phyloP scores from a whole-genome alignment of 2,329 filamentous ascomycete species.

The Neofusicoccum kwambonambiense region DNA sequence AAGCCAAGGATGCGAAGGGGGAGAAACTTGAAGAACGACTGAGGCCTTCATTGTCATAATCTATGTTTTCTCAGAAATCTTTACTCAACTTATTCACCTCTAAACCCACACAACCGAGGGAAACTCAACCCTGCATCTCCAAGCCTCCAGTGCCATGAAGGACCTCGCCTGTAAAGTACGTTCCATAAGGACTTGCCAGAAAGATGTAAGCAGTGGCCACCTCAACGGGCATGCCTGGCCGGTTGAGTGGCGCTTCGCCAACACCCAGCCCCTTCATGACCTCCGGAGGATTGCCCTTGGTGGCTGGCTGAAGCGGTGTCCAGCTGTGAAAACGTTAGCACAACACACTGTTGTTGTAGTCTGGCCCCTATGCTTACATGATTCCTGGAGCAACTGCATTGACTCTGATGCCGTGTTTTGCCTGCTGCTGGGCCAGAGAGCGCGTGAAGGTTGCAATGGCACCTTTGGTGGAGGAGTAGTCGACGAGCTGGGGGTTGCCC shows the following conservation, averaged over 20 bases:
- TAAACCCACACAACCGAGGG: no score
- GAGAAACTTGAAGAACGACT: no score
- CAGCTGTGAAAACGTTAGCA: conserved; percentile 25
- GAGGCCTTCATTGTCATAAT: no score
- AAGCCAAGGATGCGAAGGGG: no score
- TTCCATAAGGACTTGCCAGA: conserved; percentile 28
- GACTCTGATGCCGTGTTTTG: conserved; percentile 58
- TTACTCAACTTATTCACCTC: no score
- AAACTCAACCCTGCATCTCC: conserved; percentile 27
- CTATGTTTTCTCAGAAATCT: no score
- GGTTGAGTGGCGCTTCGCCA: conserved; percentile 25
- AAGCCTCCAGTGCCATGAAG: conserved; percentile 27
- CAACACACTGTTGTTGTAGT: background rate
- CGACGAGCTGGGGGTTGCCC: conserved; percentile 46
- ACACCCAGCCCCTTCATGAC: conserved; percentile 26
- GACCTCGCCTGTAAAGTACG: conserved; percentile 28
- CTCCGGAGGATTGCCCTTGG: conserved; percentile 36
- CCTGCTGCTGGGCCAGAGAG: conserved; percentile 52
- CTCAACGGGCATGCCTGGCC: conserved; percentile 33
- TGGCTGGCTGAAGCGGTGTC: conserved; percentile 44
- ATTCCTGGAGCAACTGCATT: conserved; percentile 37
- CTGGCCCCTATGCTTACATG: conserved; percentile 20
- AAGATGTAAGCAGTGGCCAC: conserved; percentile 30
- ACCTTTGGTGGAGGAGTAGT: conserved; percentile 59
- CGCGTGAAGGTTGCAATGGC: conserved; percentile 58